Conservation (phyloP, 441 rosid species). For the Adansonia rubrostipa region DNA sequence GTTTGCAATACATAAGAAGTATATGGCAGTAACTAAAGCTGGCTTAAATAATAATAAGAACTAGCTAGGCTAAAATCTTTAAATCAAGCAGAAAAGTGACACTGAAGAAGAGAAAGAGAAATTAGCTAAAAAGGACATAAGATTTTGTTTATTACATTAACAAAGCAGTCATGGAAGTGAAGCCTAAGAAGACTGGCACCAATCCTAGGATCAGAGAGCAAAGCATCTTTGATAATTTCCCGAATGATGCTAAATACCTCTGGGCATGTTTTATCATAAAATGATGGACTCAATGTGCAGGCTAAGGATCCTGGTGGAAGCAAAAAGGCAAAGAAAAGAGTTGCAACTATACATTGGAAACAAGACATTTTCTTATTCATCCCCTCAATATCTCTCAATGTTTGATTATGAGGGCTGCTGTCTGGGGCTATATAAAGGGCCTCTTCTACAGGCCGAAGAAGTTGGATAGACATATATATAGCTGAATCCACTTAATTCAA, state of each 20-base stretch:
- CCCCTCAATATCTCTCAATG: background rate
- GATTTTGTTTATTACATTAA: slow-evolving; percentile 42
- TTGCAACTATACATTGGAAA: background rate
- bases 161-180: slow-evolving; percentile 84
- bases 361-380: slow-evolving; percentile 22
- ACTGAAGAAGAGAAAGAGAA: background rate
- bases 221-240: slow-evolving; percentile 36
- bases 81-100: too few species aligned
- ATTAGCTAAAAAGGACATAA: background rate
- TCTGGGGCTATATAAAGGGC: background rate
- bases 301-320: slow-evolving; percentile 32
- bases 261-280: slow-evolving; percentile 59
- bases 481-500: background rate
- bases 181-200: slow-evolving; percentile 72
- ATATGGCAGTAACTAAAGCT: background rate
- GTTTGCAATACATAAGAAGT: background rate
- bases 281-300: slow-evolving; percentile 47
- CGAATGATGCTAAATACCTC: slow-evolving; percentile 41
- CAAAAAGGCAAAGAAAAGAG: background rate
- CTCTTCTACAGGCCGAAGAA: background rate
- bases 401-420: background rate
- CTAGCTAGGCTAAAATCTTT: background rate
- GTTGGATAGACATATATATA: background rate
- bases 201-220: slow-evolving; percentile 51
- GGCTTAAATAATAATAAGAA: background rate